Evolutionary conservation across 495 filamentous ascomycete species (phyloP).

Genomic region (Talaromyces nanjingensis): DNA sequence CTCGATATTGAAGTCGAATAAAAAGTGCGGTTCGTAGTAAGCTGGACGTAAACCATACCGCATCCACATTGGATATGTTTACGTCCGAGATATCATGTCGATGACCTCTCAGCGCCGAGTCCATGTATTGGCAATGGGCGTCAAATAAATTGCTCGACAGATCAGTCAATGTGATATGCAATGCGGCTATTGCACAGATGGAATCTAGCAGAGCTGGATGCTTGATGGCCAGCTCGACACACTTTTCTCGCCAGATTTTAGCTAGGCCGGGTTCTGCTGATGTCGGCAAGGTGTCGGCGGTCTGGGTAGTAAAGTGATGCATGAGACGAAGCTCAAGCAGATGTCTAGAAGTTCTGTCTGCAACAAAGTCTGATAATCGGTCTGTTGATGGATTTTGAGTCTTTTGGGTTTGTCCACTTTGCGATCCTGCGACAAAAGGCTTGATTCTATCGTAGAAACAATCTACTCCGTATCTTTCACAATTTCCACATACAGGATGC

Average conservation of each 20-base stretch:
- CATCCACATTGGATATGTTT: slow-evolving; percentile 24
- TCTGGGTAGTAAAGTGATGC: not conserved
- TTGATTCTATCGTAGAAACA: not conserved
- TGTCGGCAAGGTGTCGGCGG: not conserved
- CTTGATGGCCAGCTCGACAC: slow-evolving; percentile 24
- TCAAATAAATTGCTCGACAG: slow-evolving; percentile 13
- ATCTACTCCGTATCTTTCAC: not conserved
- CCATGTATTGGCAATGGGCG: slow-evolving; percentile 23
- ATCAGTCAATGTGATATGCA: slow-evolving; percentile 14
- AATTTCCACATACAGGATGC: not conserved
- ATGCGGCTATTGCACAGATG: slow-evolving; percentile 25
- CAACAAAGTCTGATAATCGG: not conserved
- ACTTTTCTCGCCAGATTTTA: slow-evolving; percentile 16
- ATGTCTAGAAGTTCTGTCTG: not conserved
- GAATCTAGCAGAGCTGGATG: slow-evolving; percentile 28
- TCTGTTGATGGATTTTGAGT: not conserved
- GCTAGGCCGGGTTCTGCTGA: slow-evolving; percentile 3
- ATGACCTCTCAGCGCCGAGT: slow-evolving; percentile 27
- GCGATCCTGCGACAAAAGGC: not conserved
- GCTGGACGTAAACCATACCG: slow-evolving; percentile 16
- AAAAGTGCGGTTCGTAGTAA: not conserved
- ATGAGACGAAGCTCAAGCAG: not conserved
- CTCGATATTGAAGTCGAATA: not conserved
- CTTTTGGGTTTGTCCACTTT: not conserved
- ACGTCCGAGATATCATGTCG: slow-evolving; percentile 23